Conservation (phyloP, 1,284 basidiomycete genomes). For the Sporisorium iseilematis-ciliati region DNA sequence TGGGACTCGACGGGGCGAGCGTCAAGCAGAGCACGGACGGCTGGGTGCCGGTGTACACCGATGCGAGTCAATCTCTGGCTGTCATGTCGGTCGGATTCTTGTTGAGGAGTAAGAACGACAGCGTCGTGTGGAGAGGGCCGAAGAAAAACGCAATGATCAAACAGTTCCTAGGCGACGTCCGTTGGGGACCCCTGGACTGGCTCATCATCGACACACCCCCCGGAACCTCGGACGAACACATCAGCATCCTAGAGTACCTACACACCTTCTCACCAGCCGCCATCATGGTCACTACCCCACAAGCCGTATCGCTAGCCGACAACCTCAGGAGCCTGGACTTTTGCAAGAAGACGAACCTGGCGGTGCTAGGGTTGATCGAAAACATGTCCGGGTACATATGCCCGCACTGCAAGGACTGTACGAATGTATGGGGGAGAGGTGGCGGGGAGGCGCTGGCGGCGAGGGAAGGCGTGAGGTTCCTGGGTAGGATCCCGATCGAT, state of each 20-base stretch:
- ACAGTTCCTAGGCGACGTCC: constrained; percentile 94
- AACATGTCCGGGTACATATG: constrained; percentile 99
- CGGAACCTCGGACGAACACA: constrained; percentile 96
- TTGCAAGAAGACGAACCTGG: constrained; percentile 84
- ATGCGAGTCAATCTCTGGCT: constrained; percentile 75
- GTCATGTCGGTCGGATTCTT: constrained; percentile 99
- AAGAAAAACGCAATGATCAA: constrained; percentile 99
- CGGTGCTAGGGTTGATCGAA: constrained; percentile 93
- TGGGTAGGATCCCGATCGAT: constrained; percentile 94
- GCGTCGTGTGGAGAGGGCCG: constrained; percentile 97
- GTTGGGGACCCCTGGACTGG: constrained; percentile 97
- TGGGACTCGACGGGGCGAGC: constrained; percentile 86
- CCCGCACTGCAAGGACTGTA: constrained; percentile 84
- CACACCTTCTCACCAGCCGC: constrained; percentile 77
- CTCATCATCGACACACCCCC: constrained; percentile 97
- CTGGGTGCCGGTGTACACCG: constrained; percentile 93
- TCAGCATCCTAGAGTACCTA: constrained; percentile 93
- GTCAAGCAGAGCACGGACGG: constrained; percentile 86
- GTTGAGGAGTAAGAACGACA: constrained; percentile 87
- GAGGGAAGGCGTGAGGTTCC: constrained; percentile 80
- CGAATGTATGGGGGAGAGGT: constrained; percentile 93
- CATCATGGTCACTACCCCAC: constrained; percentile 95
- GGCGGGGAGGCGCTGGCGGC: constrained; percentile 83
- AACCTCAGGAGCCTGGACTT: constrained; percentile 96
- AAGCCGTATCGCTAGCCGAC: constrained; percentile 94